Percentiles rank a stretch among this genome's conserved stretches.
Conservation (phyloP, 225 moss, liverwort and hornwort genomes). For the Physcomitrellopsis africana region DNA sequence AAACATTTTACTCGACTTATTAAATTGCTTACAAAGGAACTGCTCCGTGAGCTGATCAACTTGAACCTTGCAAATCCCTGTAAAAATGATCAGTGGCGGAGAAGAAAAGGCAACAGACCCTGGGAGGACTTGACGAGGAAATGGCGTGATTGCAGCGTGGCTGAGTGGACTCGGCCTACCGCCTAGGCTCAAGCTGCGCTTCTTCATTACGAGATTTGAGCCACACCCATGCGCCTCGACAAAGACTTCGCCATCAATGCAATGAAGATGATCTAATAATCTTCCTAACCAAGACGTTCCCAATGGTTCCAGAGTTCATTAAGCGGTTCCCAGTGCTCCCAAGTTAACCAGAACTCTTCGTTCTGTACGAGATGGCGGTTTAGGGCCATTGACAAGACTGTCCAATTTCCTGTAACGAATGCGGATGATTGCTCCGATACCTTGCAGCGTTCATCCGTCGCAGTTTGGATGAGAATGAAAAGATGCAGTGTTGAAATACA, state of each 20-base stretch:
- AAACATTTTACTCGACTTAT: background rate
- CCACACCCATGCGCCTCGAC: conserved; percentile 18
- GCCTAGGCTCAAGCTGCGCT: conserved; percentile 40
- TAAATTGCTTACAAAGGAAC: background rate
- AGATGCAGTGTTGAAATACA: too few species aligned
- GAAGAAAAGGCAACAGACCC: conserved; percentile 36
- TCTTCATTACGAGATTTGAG: conserved; percentile 37
- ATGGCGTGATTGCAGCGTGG: conserved; percentile 27
- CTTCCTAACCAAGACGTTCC: background rate
- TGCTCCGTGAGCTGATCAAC: conserved; percentile 10
- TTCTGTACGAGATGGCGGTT: too few species aligned
- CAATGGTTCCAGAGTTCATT: too few species aligned
- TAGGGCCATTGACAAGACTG: too few species aligned
- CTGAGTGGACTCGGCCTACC: conserved; percentile 46
- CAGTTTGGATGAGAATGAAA: too few species aligned
- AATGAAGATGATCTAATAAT: background rate
- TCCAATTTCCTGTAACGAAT: too few species aligned
- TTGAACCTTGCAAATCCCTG: background rate
- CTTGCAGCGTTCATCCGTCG: too few species aligned
- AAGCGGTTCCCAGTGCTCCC: too few species aligned
- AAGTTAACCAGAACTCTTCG: too few species aligned
- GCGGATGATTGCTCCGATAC: too few species aligned
- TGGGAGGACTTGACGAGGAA: conserved; percentile 22
- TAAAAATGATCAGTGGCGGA: conserved; percentile 4
- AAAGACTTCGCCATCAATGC: background rate